phyloP scores from a whole-genome alignment of 2,329 filamentous ascomycete species.

The Colletotrichum sp. region DNA sequence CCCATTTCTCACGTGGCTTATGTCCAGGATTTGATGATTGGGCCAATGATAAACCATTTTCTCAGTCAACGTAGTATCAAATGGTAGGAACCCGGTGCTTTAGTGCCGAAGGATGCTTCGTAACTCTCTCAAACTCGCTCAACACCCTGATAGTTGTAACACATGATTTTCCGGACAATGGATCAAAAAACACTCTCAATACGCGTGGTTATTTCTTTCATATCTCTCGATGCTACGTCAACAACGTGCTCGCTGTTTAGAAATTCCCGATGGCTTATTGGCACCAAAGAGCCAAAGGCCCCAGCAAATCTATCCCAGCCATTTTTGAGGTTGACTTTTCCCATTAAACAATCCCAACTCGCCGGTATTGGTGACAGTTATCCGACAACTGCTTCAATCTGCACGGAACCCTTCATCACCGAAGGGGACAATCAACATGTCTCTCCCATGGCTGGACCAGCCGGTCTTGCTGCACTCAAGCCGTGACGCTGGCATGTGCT shows the following conservation, averaged over 20 bases:
- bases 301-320: background rate
- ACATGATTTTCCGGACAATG: background rate
- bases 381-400: background rate
- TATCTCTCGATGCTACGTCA: background rate
- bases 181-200: background rate
- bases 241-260: background rate
- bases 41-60: background rate
- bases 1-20: background rate
- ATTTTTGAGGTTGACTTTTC: background rate
- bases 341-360: background rate
- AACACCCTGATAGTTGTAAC: background rate
- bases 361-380: background rate
- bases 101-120: background rate
- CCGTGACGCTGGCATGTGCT: constrained; percentile 34
- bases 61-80: background rate
- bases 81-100: background rate
- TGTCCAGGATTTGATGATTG: background rate
- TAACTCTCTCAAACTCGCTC: constrained; percentile 14
- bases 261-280: background rate
- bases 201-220: background rate
- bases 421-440: background rate
- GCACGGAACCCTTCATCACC: background rate
- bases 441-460: constrained; percentile 39
- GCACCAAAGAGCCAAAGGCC: background rate
- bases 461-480: constrained; percentile 45